Percentiles rank a stretch among this genome's conserved stretches.
phyloP scores from a whole-genome alignment of 2,329 filamentous ascomycete species.

The Trematosphaeria pertusa region DNA sequence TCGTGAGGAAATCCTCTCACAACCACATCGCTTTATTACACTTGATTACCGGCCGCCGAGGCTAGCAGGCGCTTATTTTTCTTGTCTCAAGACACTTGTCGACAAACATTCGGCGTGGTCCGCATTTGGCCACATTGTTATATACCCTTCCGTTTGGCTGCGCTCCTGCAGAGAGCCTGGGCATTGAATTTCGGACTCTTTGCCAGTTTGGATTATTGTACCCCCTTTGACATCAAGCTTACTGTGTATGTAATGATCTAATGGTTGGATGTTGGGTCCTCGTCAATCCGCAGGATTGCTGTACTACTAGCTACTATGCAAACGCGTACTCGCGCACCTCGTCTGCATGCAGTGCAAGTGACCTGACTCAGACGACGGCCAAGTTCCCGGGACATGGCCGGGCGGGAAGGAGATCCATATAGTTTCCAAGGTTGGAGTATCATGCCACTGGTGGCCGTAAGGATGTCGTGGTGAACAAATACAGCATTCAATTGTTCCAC shows the following conservation, averaged over 20 bases:
- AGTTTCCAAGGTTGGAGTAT: no score
- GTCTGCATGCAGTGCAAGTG: conserved; percentile 1
- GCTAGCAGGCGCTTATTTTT: conserved; percentile 6
- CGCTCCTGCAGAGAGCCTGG: conserved; percentile 3
- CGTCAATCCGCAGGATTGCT: conserved; percentile 5
- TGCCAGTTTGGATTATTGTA: no score
- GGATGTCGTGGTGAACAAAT: not conserved
- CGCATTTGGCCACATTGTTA: conserved; percentile 19
- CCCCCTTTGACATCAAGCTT: conserved; percentile 15
- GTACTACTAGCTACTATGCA: conserved; percentile 10
- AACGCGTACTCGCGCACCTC: not conserved
- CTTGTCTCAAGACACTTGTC: conserved; percentile 9
- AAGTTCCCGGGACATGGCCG: conserved; percentile 4
- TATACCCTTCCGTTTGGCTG: conserved; percentile 29
- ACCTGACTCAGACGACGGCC: conserved; percentile 1
- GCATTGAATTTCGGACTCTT: not conserved
- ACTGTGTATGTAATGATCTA: conserved; percentile 36
- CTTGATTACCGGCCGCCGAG: conserved; percentile 1
- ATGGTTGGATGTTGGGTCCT: conserved; percentile 29
- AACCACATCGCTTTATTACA: no score
- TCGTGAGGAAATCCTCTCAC: no score
- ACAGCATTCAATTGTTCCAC: no score
- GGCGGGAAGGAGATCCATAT: not conserved
- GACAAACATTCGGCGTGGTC: conserved; percentile 11
- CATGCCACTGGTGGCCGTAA: not conserved